phyloP scores from a whole-genome alignment of 371 early-diverging fungal species.

The Mucor irregularis region DNA sequence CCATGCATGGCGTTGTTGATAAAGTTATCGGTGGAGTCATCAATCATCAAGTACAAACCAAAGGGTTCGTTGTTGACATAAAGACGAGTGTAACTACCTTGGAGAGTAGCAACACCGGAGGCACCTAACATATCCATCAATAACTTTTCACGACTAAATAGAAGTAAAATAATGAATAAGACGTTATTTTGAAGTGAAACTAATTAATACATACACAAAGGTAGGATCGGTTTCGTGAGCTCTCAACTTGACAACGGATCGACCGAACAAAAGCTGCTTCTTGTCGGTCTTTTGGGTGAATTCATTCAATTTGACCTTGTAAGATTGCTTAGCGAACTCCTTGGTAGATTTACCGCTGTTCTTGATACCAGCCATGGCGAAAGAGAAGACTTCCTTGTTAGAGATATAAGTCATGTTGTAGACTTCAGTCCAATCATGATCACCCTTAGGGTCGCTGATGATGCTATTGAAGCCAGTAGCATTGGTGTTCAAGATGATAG shows the following conservation, averaged over 20 bases:
- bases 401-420: constrained; percentile 49
- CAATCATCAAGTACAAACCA: constrained; percentile 55
- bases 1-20: constrained; percentile 40
- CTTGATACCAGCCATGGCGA: constrained; percentile 40
- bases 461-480: constrained; percentile 30
- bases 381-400: constrained; percentile 42
- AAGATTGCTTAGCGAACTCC: constrained; percentile 56
- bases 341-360: constrained; percentile 55
- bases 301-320: constrained; percentile 46
- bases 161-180: not conserved
- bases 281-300: constrained; percentile 14
- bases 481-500: constrained; percentile 47
- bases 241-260: constrained; percentile 52
- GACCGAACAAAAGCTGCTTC: constrained; percentile 38
- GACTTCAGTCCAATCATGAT: constrained; percentile 28
- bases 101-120: constrained; percentile 52
- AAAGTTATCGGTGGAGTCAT: constrained; percentile 53
- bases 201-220: constrained; percentile 38
- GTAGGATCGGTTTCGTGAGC: constrained; percentile 58
- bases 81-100: constrained; percentile 53
- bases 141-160: constrained; percentile 51
- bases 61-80: constrained; percentile 51
- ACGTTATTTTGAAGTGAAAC: too few relatives aligned
- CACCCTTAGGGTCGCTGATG: constrained; percentile 29
- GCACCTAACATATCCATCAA: constrained; percentile 49